phyloP scores from a whole-genome alignment of 2,329 filamentous ascomycete genomes.

The Stachybotrys chartarum region DNA sequence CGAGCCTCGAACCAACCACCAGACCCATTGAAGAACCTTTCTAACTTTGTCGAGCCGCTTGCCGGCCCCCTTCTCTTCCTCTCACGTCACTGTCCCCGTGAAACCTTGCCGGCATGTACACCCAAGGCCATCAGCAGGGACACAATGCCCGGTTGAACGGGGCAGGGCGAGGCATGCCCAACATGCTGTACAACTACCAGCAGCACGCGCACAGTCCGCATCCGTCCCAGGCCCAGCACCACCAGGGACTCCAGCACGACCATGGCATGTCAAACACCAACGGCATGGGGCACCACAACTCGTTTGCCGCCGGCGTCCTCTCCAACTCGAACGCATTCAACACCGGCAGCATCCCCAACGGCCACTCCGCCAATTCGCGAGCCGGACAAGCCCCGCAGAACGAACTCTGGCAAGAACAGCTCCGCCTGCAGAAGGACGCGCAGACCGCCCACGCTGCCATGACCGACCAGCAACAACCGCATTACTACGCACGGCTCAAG shows the following conservation, averaged over 20 bases:
- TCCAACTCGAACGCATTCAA: slow-evolving; percentile 57
- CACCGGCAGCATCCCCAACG: slow-evolving; percentile 48
- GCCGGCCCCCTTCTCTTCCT: slow-evolving; percentile 17
- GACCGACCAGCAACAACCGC: slow-evolving; percentile 56
- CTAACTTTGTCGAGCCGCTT: slow-evolving; percentile 16
- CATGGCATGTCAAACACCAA: slow-evolving; percentile 48
- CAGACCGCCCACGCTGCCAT: slow-evolving; percentile 67
- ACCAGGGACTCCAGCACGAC: slow-evolving; percentile 52
- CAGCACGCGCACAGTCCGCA: slow-evolving; percentile 55
- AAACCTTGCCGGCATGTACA: slow-evolving; percentile 56
- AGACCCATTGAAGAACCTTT: slow-evolving; percentile 10
- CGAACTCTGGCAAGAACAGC: slow-evolving; percentile 82
- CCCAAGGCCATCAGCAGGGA: slow-evolving; percentile 63
- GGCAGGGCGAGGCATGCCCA: slow-evolving; percentile 48
- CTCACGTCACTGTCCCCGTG: slow-evolving; percentile 9
- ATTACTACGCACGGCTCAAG: slow-evolving; percentile 66
- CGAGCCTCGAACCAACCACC: slow-evolving; percentile 8
- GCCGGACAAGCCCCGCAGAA: slow-evolving; percentile 45
- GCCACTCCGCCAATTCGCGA: slow-evolving; percentile 41
- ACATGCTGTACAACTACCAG: slow-evolving; percentile 64
- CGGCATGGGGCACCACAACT: slow-evolving; percentile 38
- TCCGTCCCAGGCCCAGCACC: slow-evolving; percentile 58
- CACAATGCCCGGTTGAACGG: slow-evolving; percentile 69
- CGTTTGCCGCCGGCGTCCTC: slow-evolving; percentile 37
- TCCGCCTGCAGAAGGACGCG: slow-evolving; percentile 72